Percentiles rank a stretch among this genome's conserved stretches.
Conservation (phyloP, 2,329 filamentous ascomycete genomes). For the Xylariaceae sp. region DNA sequence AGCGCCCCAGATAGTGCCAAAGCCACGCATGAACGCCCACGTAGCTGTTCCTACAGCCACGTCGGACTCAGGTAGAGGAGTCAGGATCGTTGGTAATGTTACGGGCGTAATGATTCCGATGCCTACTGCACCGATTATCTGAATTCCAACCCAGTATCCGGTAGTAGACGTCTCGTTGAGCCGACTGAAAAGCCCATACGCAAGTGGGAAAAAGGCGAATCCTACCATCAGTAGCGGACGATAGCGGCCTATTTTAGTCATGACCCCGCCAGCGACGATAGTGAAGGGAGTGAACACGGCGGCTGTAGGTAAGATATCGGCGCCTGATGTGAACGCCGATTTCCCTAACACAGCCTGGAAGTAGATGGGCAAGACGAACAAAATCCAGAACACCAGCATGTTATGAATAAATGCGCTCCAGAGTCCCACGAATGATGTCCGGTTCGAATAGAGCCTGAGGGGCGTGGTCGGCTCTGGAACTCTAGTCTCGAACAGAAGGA, state of each 20-base stretch:
- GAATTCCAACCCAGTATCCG: background rate
- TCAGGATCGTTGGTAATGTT: background rate
- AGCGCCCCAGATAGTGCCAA: slow-evolving; percentile 5
- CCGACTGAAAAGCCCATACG: background rate
- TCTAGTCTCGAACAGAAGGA: slow-evolving; percentile 27
- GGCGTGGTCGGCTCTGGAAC: slow-evolving; percentile 32
- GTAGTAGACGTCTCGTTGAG: background rate
- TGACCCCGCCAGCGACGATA: background rate
- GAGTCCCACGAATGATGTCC: slow-evolving; percentile 37
- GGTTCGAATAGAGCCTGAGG: slow-evolving; percentile 40
- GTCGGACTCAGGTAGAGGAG: slow-evolving; percentile 1
- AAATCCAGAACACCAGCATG: slow-evolving; percentile 33
- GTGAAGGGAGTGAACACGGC: background rate
- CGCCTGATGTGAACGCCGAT: background rate
- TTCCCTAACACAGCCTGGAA: slow-evolving; percentile 33
- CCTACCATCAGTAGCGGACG: background rate
- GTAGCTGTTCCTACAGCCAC: background rate
- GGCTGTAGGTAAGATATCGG: background rate
- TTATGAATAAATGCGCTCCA: slow-evolving; percentile 36
- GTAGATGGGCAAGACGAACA: slow-evolving; percentile 42
- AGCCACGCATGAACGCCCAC: slow-evolving; percentile 4
- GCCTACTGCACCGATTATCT: background rate
- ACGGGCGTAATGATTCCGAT: background rate
- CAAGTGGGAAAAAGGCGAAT: background rate
- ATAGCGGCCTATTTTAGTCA: background rate